These are phyloP conservation scores for Bryum argenteum DNA, from an alignment of 225 moss, liverwort and hornwort genomes.

Conservation along the genomic window DNA sequence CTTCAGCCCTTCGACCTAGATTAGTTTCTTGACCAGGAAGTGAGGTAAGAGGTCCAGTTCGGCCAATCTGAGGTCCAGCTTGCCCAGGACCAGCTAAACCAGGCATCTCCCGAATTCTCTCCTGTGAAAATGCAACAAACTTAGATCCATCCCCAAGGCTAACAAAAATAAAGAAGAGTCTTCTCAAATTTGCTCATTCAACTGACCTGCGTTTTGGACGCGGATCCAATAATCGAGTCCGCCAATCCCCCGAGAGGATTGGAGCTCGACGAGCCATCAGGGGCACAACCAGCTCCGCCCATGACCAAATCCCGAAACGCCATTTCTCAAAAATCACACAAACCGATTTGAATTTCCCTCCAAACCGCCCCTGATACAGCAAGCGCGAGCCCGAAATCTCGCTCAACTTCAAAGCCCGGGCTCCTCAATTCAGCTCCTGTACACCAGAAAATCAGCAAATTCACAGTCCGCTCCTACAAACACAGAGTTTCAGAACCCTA, in stretches of 20 bases:
- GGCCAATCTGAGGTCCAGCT: slow-evolving; percentile 48
- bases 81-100: slow-evolving; percentile 74
- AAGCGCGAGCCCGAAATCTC: not conserved
- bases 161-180: not conserved
- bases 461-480: too few relatives aligned
- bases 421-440: too few relatives aligned
- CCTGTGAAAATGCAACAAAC: slow-evolving; percentile 46
- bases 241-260: slow-evolving; percentile 94
- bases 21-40: slow-evolving; percentile 83
- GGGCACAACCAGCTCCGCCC: slow-evolving; percentile 88
- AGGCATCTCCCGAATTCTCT: slow-evolving; percentile 78
- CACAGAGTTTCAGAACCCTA: too few relatives aligned
- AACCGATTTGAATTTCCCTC: not conserved
- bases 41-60: slow-evolving; percentile 62
- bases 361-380: slow-evolving; percentile 11
- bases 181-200: not conserved
- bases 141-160: not conserved
- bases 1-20: slow-evolving; percentile 44
- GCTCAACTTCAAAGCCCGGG: too few relatives aligned
- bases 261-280: slow-evolving; percentile 83
- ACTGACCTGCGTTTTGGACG: slow-evolving; percentile 90
- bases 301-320: slow-evolving; percentile 86
- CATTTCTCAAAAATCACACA: slow-evolving; percentile 40
- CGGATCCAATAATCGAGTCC: slow-evolving; percentile 78
- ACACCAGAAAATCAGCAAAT: too few relatives aligned